Percentiles rank a stretch among this genome's conserved stretches.
These are phyloP conservation scores for Claviceps cyperi DNA, from an alignment of 2,329 filamentous ascomycete genomes.

Conservation along the genomic window DNA sequence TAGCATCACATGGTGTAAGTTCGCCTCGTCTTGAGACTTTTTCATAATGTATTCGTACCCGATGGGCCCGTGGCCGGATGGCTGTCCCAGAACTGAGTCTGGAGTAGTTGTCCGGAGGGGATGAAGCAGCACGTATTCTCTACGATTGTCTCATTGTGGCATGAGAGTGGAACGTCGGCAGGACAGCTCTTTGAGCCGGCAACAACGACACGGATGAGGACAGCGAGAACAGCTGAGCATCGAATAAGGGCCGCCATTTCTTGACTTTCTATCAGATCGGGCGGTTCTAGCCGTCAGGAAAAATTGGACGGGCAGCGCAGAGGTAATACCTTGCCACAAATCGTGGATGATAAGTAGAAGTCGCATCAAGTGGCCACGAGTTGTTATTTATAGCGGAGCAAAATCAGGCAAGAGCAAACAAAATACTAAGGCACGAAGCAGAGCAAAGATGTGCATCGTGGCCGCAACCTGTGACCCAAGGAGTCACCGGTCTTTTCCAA, in stretches of 20 bases:
- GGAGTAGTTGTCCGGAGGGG: conserved; percentile 54
- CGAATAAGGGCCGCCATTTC: conserved; percentile 7
- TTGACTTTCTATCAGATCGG: neutral
- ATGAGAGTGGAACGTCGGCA: conserved; percentile 37
- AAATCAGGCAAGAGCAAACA: too few relatives aligned
- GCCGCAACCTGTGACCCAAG: neutral
- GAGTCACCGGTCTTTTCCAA: neutral
- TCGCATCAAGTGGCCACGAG: neutral
- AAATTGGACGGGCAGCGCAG: neutral
- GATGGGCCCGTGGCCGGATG: conserved; percentile 46
- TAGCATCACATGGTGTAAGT: neutral
- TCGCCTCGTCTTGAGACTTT: neutral
- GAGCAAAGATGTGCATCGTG: too few relatives aligned
- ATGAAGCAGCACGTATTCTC: conserved; percentile 58
- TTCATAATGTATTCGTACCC: conserved; percentile 7
- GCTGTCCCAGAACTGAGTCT: conserved; percentile 68
- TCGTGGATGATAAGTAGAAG: too few relatives aligned
- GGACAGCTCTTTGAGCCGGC: conserved; percentile 11
- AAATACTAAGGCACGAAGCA: too few relatives aligned
- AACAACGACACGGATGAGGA: conserved; percentile 5
- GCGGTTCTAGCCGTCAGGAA: neutral
- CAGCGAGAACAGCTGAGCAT: conserved; percentile 7
- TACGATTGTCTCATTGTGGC: conserved; percentile 44
- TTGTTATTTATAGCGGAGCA: too few relatives aligned
- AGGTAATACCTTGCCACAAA: too few relatives aligned